Evolutionary conservation across 129 eudicot species (phyloP).

Genomic region (Scalesia atractyloides): DNA sequence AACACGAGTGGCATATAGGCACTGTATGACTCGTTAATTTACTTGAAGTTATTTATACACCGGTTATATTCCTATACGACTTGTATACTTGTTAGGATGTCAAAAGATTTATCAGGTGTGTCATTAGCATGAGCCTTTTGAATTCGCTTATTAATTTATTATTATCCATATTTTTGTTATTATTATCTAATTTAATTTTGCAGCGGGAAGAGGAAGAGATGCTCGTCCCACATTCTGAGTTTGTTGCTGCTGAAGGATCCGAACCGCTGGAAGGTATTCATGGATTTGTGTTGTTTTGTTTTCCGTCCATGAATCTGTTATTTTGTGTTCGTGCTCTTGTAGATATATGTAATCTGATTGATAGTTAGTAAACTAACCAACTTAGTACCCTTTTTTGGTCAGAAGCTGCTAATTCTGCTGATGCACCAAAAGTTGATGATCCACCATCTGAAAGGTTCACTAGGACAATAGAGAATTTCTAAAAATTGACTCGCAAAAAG

Average conservation of each 20-base stretch:
- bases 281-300: not conserved
- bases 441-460: constrained; percentile 76
- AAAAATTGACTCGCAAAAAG: constrained; percentile 65
- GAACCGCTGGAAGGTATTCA: constrained; percentile 89
- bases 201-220: constrained; percentile 90
- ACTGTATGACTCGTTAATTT: too few species aligned
- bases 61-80: too few species aligned
- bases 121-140: too few species aligned
- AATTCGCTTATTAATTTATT: too few species aligned
- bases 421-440: constrained; percentile 65
- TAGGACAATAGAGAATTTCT: constrained; percentile 78
- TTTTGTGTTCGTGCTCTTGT: not conserved
- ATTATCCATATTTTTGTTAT: too few species aligned
- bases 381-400: not conserved
- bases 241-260: constrained; percentile 58
- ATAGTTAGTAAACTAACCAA: constrained; percentile 17
- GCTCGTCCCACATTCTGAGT: constrained; percentile 83
- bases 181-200: constrained; percentile 22
- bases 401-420: constrained; percentile 52
- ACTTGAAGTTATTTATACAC: too few species aligned
- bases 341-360: constrained; percentile 3
- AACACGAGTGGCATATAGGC: too few species aligned
- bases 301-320: not conserved
- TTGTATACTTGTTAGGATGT: too few species aligned
- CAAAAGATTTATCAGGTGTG: too few species aligned